Conservation (phyloP, 2,329 filamentous ascomycete genomes). For the Curvularia hawaiiensis region DNA sequence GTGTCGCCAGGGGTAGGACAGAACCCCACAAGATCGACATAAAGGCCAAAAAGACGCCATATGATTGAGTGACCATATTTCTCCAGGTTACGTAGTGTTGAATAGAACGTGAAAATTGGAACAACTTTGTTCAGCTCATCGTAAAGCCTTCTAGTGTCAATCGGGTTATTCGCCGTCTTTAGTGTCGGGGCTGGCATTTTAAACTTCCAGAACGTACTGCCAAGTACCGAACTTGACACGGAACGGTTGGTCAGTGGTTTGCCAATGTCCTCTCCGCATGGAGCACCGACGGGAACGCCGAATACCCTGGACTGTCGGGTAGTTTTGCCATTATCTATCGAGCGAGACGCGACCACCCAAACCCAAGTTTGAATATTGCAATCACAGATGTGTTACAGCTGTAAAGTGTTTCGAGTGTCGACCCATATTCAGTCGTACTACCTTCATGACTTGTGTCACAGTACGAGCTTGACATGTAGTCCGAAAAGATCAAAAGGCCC, state of each 20-base stretch:
- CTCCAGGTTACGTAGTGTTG: not conserved
- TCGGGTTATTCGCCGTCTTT: not conserved
- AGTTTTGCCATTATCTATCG: not conserved
- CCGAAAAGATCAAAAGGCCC: not conserved
- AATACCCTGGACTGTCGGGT: not conserved
- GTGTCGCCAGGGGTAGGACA: not conserved
- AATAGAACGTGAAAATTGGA: not conserved
- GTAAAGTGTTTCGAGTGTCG: not conserved
- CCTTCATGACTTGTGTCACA: not conserved
- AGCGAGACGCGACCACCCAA: not conserved
- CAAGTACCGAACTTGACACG: not conserved
- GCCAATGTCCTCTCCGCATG: not conserved
- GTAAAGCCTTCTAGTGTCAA: not conserved
- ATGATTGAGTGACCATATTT: not conserved
- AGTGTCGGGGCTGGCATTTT: not conserved
- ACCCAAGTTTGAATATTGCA: not conserved
- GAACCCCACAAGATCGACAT: too few relatives aligned
- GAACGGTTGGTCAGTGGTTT: not conserved
- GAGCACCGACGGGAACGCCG: not conserved
- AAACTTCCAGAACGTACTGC: not conserved
- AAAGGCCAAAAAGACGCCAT: not conserved
- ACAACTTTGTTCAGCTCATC: not conserved
- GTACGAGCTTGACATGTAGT: not conserved
- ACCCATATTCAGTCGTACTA: not conserved
- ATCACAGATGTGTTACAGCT: not conserved